Evolutionary conservation across 1,139 yeast species (phyloP), one percentile per base, ranked within the genome.

Genomic region (Kazachstania sp.): DNA sequence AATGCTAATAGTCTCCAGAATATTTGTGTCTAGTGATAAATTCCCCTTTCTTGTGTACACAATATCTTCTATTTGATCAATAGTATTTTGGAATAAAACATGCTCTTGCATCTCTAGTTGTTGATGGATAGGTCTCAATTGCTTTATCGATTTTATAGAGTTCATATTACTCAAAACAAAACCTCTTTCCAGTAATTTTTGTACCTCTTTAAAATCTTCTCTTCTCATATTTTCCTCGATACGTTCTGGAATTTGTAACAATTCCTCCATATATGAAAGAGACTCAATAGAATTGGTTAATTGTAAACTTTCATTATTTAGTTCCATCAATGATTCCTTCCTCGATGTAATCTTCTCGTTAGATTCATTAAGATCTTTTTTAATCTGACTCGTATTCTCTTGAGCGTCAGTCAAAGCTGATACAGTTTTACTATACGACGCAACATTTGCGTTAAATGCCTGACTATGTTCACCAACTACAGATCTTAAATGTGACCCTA

Each of bases 381-480:
- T 59, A 15, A 66, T 52, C 7, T 54, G 52, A 13, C 57, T 51
- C 4, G 63, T 55, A 38, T 45, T 59, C 16, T 55, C 65, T 45
- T 58, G 63, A 4, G 66, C 58, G 39, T 60, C 58, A n/a, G 62
- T 57, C 12, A 63, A 56, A 3, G 58, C 54, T 8, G 63, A 54
- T 32, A 86, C 73, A 56, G 77, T 75, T 15, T 72, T 70, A 50
- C 86, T 79, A 60, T 84, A 86, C 0, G 88, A 81, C 1, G 94
- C 94, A 46, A 86, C 78, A 51, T 88, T 81, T 54, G 81, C 81
- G 63, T 86, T 88, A 68, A 90, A 90, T 2, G 86, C 81, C 62
- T 86, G 94, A 63, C 84, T 85, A 61, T 90, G 83, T 48, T 85
- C 86, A 55, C 81, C 83, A 23, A 88, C 97, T 4, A 90, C 88